phyloP scores from a whole-genome alignment of 1,139 yeast species.

The Spencermartinsiella ligniputridi region DNA sequence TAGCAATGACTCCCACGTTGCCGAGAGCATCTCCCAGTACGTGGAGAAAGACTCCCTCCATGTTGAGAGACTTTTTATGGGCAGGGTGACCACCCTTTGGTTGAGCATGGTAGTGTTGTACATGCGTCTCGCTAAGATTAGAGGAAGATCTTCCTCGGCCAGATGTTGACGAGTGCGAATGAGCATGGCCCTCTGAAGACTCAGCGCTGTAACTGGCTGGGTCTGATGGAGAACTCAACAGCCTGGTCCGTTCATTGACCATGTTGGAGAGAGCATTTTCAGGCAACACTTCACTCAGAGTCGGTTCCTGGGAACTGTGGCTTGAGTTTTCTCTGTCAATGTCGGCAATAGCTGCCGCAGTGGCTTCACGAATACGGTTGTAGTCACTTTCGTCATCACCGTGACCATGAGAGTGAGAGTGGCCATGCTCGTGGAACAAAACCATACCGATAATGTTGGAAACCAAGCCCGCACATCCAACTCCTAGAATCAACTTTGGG shows the following conservation, averaged over 20 bases:
- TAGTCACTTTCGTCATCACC: conserved; percentile 22
- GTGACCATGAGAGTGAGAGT: conserved; percentile 46
- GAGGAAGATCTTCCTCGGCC: conserved; percentile 4
- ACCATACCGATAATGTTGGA: conserved; percentile 82
- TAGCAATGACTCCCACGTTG: conserved; percentile 83
- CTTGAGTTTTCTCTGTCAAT: conserved; percentile 1
- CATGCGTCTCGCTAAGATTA: conserved; percentile 24
- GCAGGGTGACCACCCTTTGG: conserved; percentile 25
- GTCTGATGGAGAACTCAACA: conserved; percentile 22
- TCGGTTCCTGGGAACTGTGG: not conserved
- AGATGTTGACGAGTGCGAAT: conserved; percentile 3
- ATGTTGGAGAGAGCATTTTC: conserved; percentile 25
- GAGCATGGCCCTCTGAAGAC: not conserved
- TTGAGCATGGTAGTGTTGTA: conserved; percentile 38
- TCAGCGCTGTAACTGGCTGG: not conserved
- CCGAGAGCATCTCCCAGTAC: conserved; percentile 96
- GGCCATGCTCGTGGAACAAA: conserved; percentile 90
- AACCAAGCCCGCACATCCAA: conserved; percentile 76
- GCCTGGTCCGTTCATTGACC: conserved; percentile 33
- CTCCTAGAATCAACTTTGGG: conserved; percentile 74
- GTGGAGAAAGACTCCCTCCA: conserved; percentile 96
- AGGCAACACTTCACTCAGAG: conserved; percentile 25
- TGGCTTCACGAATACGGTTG: conserved; percentile 11
- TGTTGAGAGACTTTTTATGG: conserved; percentile 67
- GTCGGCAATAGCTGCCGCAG: conserved; percentile 6